Conservation (phyloP, 2,329 filamentous ascomycete species). For the Trichoderma sp. region DNA sequence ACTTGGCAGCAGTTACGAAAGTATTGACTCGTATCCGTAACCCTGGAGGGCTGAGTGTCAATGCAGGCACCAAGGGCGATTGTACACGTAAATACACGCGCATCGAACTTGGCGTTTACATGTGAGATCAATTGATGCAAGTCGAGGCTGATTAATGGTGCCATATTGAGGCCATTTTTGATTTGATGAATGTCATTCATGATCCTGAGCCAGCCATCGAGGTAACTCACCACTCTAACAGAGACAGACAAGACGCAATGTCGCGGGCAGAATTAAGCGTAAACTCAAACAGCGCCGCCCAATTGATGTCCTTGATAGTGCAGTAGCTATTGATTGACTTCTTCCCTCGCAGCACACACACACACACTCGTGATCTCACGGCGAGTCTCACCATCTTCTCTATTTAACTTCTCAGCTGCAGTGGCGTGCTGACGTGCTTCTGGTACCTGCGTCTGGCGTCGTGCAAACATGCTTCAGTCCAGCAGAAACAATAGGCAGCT, state of each 20-base stretch:
- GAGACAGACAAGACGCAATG: background rate
- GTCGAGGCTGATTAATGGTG: background rate
- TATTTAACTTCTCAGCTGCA: background rate
- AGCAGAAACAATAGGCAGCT: background rate
- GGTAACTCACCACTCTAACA: background rate
- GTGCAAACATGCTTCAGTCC: background rate
- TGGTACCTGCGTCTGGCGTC: background rate
- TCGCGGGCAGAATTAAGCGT: slow-evolving; percentile 4
- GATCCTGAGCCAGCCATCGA: background rate
- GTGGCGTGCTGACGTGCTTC: background rate
- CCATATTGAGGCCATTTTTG: background rate
- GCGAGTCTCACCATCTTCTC: background rate
- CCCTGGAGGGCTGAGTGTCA: background rate
- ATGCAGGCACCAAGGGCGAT: background rate
- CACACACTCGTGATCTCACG: background rate
- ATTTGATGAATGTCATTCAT: background rate
- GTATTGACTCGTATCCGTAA: background rate
- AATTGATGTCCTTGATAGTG: background rate
- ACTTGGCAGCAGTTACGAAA: background rate
- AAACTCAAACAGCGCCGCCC: background rate
- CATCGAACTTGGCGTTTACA: background rate
- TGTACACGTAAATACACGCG: background rate
- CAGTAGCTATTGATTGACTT: background rate
- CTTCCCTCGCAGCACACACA: background rate
- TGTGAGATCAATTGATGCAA: background rate